A percentile compares a stretch with the other conserved stretches of the same genome.
phyloP scores from a whole-genome alignment of 108 stramenopile genomes.

The Nitzschia palea region DNA sequence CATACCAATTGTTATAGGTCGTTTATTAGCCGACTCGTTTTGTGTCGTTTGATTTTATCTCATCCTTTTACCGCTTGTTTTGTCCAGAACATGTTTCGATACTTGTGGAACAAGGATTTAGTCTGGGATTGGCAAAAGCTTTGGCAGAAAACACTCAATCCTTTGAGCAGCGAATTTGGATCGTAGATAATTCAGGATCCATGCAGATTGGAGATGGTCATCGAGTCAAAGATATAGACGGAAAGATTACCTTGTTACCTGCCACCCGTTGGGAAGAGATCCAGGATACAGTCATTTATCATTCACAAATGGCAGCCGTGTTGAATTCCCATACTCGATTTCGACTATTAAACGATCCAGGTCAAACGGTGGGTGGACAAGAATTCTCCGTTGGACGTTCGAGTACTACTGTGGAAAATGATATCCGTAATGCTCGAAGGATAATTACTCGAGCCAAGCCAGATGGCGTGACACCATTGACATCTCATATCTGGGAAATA shows the following conservation, averaged over 20 bases:
- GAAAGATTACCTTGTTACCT: constrained; percentile 21
- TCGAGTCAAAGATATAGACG: constrained; percentile 21
- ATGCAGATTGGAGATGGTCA: constrained; percentile 44
- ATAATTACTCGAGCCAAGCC: constrained; percentile 57
- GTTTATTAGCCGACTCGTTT: too few relatives aligned
- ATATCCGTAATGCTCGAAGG: constrained; percentile 39
- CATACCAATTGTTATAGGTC: too few relatives aligned
- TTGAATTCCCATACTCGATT: constrained; percentile 58
- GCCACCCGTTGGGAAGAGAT: constrained; percentile 73
- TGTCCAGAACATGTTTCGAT: constrained; percentile 9
- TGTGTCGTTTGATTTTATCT: neutral
- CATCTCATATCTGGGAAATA: constrained; percentile 19
- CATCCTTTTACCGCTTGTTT: neutral
- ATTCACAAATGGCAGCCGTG: constrained; percentile 60
- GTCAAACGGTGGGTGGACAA: constrained; percentile 29
- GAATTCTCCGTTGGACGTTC: constrained; percentile 47
- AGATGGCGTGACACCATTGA: constrained; percentile 68
- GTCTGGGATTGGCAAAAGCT: constrained; percentile 17
- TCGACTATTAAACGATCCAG: constrained; percentile 59
- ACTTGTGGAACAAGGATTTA: constrained; percentile 19
- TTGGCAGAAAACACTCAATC: constrained; percentile 3
- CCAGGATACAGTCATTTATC: constrained; percentile 60
- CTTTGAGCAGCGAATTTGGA: constrained; percentile 56
- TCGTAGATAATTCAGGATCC: constrained; percentile 73
- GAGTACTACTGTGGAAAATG: constrained; percentile 31